phyloP scores from a whole-genome alignment of 192 early-diverging fungal genomes.

The Coemansia furcata region DNA sequence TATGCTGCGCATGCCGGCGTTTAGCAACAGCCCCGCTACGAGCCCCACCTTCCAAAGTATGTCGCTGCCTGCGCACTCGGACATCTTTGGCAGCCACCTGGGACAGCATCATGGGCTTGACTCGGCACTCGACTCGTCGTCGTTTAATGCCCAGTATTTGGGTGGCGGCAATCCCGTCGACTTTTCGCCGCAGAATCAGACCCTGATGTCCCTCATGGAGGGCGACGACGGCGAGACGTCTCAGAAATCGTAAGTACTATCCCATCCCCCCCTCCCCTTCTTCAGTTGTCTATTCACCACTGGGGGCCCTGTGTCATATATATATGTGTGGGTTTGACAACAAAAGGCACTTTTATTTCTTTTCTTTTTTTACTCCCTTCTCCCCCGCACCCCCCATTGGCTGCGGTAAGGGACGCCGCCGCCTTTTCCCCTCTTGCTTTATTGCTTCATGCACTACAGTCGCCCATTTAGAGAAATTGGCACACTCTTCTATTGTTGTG shows the following conservation, averaged over 20 bases:
- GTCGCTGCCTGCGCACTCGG: constrained; percentile 56
- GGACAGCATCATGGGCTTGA: constrained; percentile 56
- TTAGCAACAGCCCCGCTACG: constrained; percentile 36
- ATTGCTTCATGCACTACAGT: constrained; percentile 16
- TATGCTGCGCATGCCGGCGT: constrained; percentile 43
- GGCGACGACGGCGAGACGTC: constrained; percentile 29
- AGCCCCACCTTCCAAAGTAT: constrained; percentile 58
- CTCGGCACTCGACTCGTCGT: constrained; percentile 56
- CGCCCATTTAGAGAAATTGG: constrained; percentile 35
- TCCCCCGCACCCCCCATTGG: neutral
- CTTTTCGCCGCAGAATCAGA: constrained; percentile 48
- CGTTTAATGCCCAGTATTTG: constrained; percentile 32
- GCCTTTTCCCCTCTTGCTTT: constrained; percentile 16
- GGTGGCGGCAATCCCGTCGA: constrained; percentile 32
- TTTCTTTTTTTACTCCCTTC: no score
- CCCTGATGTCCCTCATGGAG: constrained; percentile 52
- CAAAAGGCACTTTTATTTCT: neutral
- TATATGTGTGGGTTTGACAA: neutral
- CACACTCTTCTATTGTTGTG: neutral
- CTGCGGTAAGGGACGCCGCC: constrained; percentile 1
- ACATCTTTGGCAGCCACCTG: constrained; percentile 54
- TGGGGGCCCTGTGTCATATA: neutral
- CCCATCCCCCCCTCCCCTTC: constrained; percentile 4
- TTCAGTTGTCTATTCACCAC: no score
- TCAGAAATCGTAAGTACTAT: constrained; percentile 48